Base-by-base conservation (phyloP, 2,329 filamentous ascomycete genomes). In the Colletotrichum theobromicola region DNA sequence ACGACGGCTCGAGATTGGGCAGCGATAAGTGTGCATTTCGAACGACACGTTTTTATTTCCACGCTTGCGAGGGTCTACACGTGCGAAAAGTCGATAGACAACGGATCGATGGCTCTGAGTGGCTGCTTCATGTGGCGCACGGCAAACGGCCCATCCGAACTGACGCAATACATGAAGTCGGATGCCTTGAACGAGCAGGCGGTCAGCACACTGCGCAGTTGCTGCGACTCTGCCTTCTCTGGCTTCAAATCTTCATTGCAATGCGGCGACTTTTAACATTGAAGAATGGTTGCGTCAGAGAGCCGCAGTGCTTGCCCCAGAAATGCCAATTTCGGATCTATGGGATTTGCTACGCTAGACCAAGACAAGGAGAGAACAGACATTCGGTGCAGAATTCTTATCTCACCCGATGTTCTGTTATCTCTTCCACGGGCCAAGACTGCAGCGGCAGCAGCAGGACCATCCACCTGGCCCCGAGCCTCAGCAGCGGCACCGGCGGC, bases 1-100 rank as follows among this genome's bases (percentile, higher is more conserved):
- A 61, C 57, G 24, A 74, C 57, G 70, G 35, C 46, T 7, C 50
- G 64, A 75, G 70, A 75, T 75, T 75, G 73, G 73, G 42, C 70
- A 74, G 73, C 63, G 73, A 75, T 75, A 74, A 74, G 73, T 68
- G 37, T 74, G 72, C 68, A 74, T 71, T 63, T 67, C 32, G 68
- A 34, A 21, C 55, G 63, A 72, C 67, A 62, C 50, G 62, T 57
- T 62, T 62, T 71, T 65, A 35, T 62, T 72, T 72, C 26, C 26
- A 72, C 68, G 55, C 62, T 67, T 74, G 62, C 72, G 72, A 74
- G 72, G 68, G 35, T 64, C 70, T 72, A 57, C 53, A 32, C 62
- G 37, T 30, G 61, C 37, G n/a, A 62, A 26, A 37, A 57, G 65
- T 63, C 55, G 64, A 55, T 53, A 30, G 62, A 67, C 37, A 63